Evolutionary conservation across 371 early-diverging fungal genomes (phyloP), one percentile per base, ranked within the genome.

Genomic region (Saksenaea vasiformis): DNA sequence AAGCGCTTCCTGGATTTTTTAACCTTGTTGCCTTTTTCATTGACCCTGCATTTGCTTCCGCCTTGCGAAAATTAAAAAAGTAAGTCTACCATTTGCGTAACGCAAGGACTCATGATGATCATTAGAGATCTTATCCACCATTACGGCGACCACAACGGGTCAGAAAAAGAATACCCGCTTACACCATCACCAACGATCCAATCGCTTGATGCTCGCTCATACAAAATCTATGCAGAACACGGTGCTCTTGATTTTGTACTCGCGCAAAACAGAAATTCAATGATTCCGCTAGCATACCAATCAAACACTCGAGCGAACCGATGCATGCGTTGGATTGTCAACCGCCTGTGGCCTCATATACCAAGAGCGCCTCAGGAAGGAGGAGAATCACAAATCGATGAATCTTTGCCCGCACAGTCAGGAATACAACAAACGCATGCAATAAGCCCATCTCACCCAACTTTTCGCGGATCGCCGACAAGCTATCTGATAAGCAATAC

Each of bases 21-120:
- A 67, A 71, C 47, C 44, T 71, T 19, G 34, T 61, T 22, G 71
- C 61, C 22, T 71, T 71, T 37, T 22, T 71, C 27, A 58, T 67
- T 27, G 71, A 71, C 55, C 71, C 71, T 54, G 71, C 68, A 24
- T 60, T 66, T 26, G 44, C 37, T 17, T 34, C 56, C 27, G 61
- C 58, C 7, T 44, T 60, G 24, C 47, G 41, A 39, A 53, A 44
- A 8, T 39, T 66, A 31, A 66, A 60, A 56, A n/a, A 56, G 61
- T 60, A 66, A 54, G 54, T 2, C 8, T 13, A 14, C 22, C 11
- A 17, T 9, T 31, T 31, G 7, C 31, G 17, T 47, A 9, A 10
- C n/a, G 7, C 9, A 19, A 54, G 31, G 19, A 26, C 58, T 31
- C 27, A 22, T 51, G 31, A 28, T 11, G 7, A 2, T 3, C 26